phyloP scores from a whole-genome alignment of 1,139 yeast species.

The Yamadazyma sp. region DNA sequence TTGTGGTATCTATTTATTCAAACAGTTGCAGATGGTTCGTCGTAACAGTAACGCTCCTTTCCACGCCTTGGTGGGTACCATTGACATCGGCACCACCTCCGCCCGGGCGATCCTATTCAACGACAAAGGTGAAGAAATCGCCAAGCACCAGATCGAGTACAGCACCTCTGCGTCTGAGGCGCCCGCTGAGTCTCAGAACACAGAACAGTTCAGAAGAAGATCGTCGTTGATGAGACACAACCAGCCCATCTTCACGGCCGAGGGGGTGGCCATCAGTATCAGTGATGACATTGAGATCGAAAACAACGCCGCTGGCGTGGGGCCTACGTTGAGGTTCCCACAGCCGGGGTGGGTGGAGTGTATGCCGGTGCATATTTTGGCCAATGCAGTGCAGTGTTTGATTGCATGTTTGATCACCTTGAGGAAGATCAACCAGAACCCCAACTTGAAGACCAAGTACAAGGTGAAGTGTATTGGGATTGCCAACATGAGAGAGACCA shows the following conservation, averaged over 20 bases:
- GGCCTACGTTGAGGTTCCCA: slow-evolving; percentile 72
- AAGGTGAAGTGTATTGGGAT: slow-evolving; percentile 71
- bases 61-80: slow-evolving; percentile 62
- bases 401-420: slow-evolving; percentile 62
- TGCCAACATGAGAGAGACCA: slow-evolving; percentile 95
- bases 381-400: slow-evolving; percentile 77
- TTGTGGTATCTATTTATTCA: too few relatives aligned
- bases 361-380: slow-evolving; percentile 82
- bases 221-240: slow-evolving; percentile 49
- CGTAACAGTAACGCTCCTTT: slow-evolving; percentile 42
- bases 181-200: slow-evolving; percentile 44
- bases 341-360: slow-evolving; percentile 94
- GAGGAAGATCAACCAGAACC: slow-evolving; percentile 56
- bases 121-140: slow-evolving; percentile 71
- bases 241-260: slow-evolving; percentile 67
- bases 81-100: slow-evolving; percentile 93
- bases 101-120: slow-evolving; percentile 87
- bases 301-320: slow-evolving; percentile 52
- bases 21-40: slow-evolving; percentile 31
- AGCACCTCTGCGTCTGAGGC: slow-evolving; percentile 69
- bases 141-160: slow-evolving; percentile 87
- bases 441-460: slow-evolving; percentile 50
- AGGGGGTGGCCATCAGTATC: slow-evolving; percentile 67
- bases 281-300: slow-evolving; percentile 64
- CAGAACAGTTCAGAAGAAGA: slow-evolving; percentile 53